These are phyloP conservation scores for Colletotrichum tofieldiae DNA, from an alignment of 2,329 filamentous ascomycete genomes.

Conservation along the genomic window DNA sequence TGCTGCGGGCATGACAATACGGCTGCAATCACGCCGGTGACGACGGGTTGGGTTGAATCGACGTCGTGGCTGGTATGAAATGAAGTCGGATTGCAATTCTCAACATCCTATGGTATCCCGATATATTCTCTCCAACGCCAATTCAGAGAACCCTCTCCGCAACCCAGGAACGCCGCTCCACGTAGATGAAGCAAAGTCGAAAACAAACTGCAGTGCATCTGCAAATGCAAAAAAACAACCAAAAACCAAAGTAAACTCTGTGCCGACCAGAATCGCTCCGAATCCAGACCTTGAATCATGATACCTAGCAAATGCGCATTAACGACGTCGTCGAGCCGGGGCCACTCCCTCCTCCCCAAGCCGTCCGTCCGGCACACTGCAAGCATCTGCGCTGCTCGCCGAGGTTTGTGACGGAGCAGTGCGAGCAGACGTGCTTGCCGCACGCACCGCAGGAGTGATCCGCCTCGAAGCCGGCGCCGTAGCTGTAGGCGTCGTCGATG, in stretches of 20 bases:
- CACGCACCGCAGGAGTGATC: conserved; percentile 64
- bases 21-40: too few relatives aligned
- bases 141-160: neutral
- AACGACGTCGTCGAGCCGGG: conserved; percentile 44
- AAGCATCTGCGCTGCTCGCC: conserved; percentile 69
- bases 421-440: conserved; percentile 70
- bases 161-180: neutral
- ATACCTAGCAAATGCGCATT: conserved; percentile 4
- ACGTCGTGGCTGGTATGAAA: neutral
- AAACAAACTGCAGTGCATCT: neutral
- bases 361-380: conserved; percentile 62
- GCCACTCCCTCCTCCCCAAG: conserved; percentile 36
- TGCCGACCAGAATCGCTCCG: neutral
- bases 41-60: too few relatives aligned
- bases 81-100: neutral
- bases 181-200: conserved; percentile 43
- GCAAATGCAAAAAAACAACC: neutral
- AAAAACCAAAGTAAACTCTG: neutral
- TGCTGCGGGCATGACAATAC: too few relatives aligned
- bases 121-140: neutral
- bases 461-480: conserved; percentile 44
- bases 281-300: neutral
- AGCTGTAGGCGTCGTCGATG: conserved; percentile 50
- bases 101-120: conserved; percentile 18
- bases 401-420: conserved; percentile 72